Base-by-base conservation (phyloP, 257 asterid species). In the Solanum pimpinellifolium region DNA sequence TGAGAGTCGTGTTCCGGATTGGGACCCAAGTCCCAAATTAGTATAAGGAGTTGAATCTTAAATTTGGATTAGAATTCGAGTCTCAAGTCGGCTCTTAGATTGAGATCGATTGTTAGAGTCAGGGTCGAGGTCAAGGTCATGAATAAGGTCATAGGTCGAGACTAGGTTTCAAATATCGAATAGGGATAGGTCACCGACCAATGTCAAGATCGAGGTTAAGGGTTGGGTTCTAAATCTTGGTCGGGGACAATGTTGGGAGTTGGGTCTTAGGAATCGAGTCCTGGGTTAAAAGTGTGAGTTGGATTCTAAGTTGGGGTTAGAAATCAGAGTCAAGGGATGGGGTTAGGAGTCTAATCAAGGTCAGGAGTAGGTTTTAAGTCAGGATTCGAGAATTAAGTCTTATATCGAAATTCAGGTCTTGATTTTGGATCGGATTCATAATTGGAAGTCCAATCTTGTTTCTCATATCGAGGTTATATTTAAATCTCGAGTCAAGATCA, bases 371-470 rank as follows among this genome's bases (percentile, higher is more conserved):
- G 15, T 23, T 62, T n/a, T n/a, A 62, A 62, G 70, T 62, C 70
- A 62, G 3, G 16, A 0, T n/a, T 62, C 15, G 4, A 20, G 4
- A 56, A 56, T 7, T 7, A 62, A 4, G 31, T 65, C 33, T 65
- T 25, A 11, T n/a, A 8, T 2, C 0, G 25, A 8, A 15, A 65
- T 65, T n/a, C 1, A 0, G 0, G 18, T 65, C 7, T n/a, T 11
- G 72, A 65, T 25, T 65, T 65, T 62, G 2, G 31, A 25, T 62
- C 3, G 2, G 1, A 1, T 7, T 62, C 70, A 62, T n/a, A n/a
- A 62, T 62, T 23, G 15, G 3, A 23, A 62, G 70, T 62, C 29
- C 4, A 25, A 25, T 62, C 31, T 65, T 65, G 1, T 11, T 13
- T 65, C 7, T 65, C 4, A 65, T 10, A 65, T 62, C 16, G 2